Evolutionary conservation across 768 basidiomycete genomes (phyloP).

Genomic region (Obba rivulosa): DNA sequence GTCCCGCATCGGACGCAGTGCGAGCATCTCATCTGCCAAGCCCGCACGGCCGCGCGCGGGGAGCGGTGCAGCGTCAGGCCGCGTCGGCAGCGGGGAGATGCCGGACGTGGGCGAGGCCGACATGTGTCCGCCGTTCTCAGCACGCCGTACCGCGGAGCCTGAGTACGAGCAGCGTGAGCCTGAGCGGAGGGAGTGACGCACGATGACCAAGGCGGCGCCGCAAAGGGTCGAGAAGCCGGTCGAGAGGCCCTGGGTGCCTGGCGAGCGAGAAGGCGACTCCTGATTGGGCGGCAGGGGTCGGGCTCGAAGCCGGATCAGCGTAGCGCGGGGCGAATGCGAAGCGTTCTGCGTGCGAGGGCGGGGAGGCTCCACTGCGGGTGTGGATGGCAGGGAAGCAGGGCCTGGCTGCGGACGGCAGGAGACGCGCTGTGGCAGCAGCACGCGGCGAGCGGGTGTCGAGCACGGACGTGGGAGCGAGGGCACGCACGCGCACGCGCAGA

Average conservation of each 20-base stretch:
- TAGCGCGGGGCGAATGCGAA: neutral
- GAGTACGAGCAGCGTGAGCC: neutral
- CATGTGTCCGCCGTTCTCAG: constrained; percentile 2
- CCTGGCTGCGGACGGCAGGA: neutral
- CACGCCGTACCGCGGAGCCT: neutral
- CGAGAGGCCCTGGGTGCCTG: neutral
- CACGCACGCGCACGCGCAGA: no score
- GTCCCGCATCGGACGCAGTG: no score
- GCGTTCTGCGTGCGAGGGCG: neutral
- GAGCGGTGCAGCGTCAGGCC: neutral
- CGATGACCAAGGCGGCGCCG: neutral
- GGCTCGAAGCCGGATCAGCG: neutral
- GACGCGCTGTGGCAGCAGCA: no score
- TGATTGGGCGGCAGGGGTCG: neutral
- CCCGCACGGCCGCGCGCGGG: neutral
- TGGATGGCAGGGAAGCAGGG: neutral
- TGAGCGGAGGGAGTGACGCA: neutral
- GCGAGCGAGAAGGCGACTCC: constrained; percentile 8
- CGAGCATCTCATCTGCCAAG: no score
- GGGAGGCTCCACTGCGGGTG: neutral
- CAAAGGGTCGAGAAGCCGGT: neutral
- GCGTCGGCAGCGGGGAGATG: no score
- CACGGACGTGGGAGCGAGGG: neutral
- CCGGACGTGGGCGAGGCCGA: constrained; percentile 11
- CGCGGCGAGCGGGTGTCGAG: neutral